Percentiles rank a stretch among this genome's conserved stretches.
Evolutionary conservation across 2,329 filamentous ascomycete species (phyloP).

Genomic region (Grosmannia serpens): DNA sequence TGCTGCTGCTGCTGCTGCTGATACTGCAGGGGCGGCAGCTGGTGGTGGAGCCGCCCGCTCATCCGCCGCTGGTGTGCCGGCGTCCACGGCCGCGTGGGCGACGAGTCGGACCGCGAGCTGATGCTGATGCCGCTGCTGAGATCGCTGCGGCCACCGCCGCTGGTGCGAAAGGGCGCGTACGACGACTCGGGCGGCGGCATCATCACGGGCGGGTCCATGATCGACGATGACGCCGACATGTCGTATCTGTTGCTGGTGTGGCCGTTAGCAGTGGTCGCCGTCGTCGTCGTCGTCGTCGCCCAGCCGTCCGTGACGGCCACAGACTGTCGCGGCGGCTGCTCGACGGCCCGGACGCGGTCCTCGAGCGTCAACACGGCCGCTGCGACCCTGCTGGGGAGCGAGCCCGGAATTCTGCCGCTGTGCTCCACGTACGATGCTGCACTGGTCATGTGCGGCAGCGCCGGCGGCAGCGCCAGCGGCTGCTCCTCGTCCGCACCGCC

Average conservation of each 20-base stretch:
- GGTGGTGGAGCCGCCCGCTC: slow-evolving; percentile 14
- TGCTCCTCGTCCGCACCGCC: slow-evolving; percentile 7
- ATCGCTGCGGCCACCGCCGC: slow-evolving; percentile 28
- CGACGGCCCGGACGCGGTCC: slow-evolving; percentile 9
- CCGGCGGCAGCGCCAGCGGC: background rate
- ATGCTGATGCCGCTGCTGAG: background rate
- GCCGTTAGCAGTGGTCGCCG: background rate
- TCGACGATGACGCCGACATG: slow-evolving; percentile 37
- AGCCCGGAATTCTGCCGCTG: too few species aligned
- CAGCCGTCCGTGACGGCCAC: background rate
- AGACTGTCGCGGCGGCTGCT: background rate
- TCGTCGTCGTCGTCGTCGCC: too few species aligned
- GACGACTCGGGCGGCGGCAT: slow-evolving; percentile 39
- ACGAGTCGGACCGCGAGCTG: slow-evolving; percentile 16
- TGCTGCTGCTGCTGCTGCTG: too few species aligned
- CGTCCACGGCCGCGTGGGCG: slow-evolving; percentile 49
- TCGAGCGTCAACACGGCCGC: slow-evolving; percentile 22
- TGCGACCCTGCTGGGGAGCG: slow-evolving; percentile 13
- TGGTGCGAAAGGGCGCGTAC: slow-evolving; percentile 45
- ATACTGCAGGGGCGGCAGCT: too few species aligned
- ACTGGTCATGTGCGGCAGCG: background rate
- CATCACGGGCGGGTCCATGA: slow-evolving; percentile 48
- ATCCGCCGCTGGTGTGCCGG: slow-evolving; percentile 27
- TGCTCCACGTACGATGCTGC: background rate
- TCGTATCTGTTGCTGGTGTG: slow-evolving; percentile 15